Evolutionary conservation across 768 basidiomycete species (phyloP).

Genomic region (Pleurotus eryngii): DNA sequence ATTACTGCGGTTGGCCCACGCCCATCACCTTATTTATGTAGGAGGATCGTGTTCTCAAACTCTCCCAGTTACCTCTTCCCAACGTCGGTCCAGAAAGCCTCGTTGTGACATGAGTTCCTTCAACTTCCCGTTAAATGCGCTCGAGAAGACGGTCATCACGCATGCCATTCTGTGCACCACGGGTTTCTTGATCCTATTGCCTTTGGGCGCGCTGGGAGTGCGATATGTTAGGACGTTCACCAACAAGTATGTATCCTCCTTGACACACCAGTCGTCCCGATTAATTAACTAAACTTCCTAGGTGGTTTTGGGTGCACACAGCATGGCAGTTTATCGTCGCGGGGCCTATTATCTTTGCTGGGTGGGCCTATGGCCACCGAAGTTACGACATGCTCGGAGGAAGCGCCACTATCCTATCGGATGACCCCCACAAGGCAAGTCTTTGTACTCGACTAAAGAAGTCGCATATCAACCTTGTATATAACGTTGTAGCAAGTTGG

Average conservation of each 20-base stretch:
- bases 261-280: not conserved
- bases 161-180: constrained; percentile 52
- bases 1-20: no score
- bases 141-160: constrained; percentile 33
- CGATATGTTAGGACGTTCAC: constrained; percentile 53
- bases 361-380: constrained; percentile 41
- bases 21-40: no score
- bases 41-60: no score
- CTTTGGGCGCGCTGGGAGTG: constrained; percentile 53
- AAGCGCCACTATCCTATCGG: constrained; percentile 22
- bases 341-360: constrained; percentile 51
- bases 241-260: constrained; percentile 29
- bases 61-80: no score
- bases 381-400: constrained; percentile 26
- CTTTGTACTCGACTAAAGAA: not conserved
- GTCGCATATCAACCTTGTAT: not conserved
- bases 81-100: no score
- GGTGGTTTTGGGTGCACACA: constrained; percentile 52
- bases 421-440: constrained; percentile 34
- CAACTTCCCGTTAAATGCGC: constrained; percentile 16
- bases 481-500: constrained; percentile 40
- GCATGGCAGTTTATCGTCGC: constrained; percentile 47
- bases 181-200: constrained; percentile 57
- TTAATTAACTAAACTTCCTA: constrained; percentile 12
- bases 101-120: not conserved